A percentile compares a stretch with the other conserved stretches of the same genome.
Conservation (phyloP, 2,329 filamentous ascomycete species). For the Penicillium sp. region DNA sequence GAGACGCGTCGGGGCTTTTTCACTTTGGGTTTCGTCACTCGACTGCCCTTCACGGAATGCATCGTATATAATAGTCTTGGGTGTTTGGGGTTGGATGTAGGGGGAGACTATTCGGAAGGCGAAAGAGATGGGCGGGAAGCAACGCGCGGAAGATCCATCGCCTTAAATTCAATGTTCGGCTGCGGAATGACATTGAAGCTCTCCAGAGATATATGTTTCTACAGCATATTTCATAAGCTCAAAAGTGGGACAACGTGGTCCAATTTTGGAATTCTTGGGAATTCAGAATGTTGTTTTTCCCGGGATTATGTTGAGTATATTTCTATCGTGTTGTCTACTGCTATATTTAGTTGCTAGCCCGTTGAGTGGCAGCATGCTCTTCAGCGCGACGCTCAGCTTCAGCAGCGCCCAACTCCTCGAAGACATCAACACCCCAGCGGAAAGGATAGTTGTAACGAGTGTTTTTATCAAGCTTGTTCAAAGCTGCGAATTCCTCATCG, state of each 20-base stretch:
- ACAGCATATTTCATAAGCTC: too few relatives aligned
- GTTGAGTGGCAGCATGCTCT: slow-evolving; percentile 29
- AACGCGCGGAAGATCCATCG: too few relatives aligned
- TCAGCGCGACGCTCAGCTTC: slow-evolving; percentile 34
- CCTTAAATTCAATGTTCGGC: too few relatives aligned
- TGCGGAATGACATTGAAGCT: too few relatives aligned
- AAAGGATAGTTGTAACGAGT: slow-evolving; percentile 42
- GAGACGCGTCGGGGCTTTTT: slow-evolving; percentile 18
- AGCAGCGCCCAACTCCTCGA: slow-evolving; percentile 38
- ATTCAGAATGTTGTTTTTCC: too few relatives aligned
- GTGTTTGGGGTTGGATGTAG: neutral
- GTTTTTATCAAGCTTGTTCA: slow-evolving; percentile 39
- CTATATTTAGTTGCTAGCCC: slow-evolving; percentile 4
- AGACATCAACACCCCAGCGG: slow-evolving; percentile 42
- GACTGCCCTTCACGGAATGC: slow-evolving; percentile 22
- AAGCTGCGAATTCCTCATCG: slow-evolving; percentile 35
- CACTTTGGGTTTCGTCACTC: slow-evolving; percentile 25
- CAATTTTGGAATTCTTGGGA: too few relatives aligned
- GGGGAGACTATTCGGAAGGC: too few relatives aligned
- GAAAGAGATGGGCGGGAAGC: too few relatives aligned
- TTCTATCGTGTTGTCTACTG: neutral
- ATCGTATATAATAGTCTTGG: neutral
- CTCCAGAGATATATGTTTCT: too few relatives aligned
- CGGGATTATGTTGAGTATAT: neutral
- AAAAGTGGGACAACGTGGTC: too few relatives aligned